Conservation (phyloP, 2,329 filamentous ascomycete species). For the Dothiorella sarmentorum region DNA sequence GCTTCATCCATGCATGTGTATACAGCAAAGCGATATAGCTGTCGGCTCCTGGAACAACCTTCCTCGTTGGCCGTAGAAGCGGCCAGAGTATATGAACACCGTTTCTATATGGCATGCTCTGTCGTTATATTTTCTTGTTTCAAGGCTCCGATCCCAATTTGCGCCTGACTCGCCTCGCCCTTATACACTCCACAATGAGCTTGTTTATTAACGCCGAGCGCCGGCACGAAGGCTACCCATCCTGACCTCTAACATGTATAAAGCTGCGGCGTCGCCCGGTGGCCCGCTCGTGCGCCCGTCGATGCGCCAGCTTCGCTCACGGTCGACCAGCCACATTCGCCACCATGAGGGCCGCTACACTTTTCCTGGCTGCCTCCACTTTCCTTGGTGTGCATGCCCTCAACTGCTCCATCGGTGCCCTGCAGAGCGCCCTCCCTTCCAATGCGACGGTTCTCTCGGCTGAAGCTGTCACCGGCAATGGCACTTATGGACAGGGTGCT, state of each 20-base stretch:
- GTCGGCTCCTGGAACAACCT: too few relatives aligned
- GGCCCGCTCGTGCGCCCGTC: neutral
- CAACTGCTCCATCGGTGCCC: slow-evolving; percentile 33
- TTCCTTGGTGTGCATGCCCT: slow-evolving; percentile 22
- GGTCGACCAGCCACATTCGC: neutral
- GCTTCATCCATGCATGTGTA: too few relatives aligned
- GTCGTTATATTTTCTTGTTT: too few relatives aligned
- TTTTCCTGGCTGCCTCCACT: slow-evolving; percentile 3
- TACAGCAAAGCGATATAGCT: too few relatives aligned
- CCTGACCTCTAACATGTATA: neutral
- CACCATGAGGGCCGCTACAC: neutral
- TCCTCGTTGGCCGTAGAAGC: too few relatives aligned
- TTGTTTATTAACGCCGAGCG: neutral
- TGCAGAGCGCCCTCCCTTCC: slow-evolving; percentile 33
- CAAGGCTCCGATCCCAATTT: slow-evolving; percentile 6
- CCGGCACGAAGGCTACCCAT: neutral
- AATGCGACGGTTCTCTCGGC: slow-evolving; percentile 38
- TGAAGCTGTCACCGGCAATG: slow-evolving; percentile 29
- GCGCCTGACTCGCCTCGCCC: slow-evolving; percentile 13
- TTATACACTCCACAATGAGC: slow-evolving; percentile 6
- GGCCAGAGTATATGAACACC: too few relatives aligned
- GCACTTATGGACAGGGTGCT: slow-evolving; percentile 38
- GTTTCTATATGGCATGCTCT: too few relatives aligned
- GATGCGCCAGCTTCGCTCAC: neutral
- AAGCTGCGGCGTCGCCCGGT: neutral